Evolutionary conservation across 2,329 filamentous ascomycete genomes (phyloP).

Genomic region (Bipolaris oryzae): DNA sequence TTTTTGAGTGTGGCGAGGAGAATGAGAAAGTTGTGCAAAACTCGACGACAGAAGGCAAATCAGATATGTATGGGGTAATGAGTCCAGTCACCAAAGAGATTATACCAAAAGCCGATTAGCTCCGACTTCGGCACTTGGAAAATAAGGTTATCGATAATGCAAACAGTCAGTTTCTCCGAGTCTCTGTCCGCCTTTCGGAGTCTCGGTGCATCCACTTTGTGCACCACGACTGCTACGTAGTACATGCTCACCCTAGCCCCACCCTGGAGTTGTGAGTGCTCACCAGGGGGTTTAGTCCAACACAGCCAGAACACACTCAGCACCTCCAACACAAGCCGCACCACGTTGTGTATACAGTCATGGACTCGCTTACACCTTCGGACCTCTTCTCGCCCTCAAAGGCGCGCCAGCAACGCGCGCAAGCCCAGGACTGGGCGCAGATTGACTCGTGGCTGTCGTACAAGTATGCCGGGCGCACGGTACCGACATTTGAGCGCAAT

Average conservation of each 20-base stretch:
- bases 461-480: slow-evolving; percentile 68
- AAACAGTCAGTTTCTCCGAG: slow-evolving; percentile 15
- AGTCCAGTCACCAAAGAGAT: slow-evolving; percentile 20
- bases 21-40: neutral
- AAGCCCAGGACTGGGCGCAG: slow-evolving; percentile 89
- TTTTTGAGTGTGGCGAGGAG: slow-evolving; percentile 15
- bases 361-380: slow-evolving; percentile 47
- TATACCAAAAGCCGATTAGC: slow-evolving; percentile 21
- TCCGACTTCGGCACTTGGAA: slow-evolving; percentile 44
- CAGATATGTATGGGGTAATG: slow-evolving; percentile 15
- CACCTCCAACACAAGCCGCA: slow-evolving; percentile 2
- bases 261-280: slow-evolving; percentile 4
- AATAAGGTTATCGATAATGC: slow-evolving; percentile 45
- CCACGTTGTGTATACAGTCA: slow-evolving; percentile 13
- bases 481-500: slow-evolving; percentile 84
- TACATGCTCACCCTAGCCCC: slow-evolving; percentile 3
- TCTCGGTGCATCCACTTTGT: slow-evolving; percentile 6
- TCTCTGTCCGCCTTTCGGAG: slow-evolving; percentile 11
- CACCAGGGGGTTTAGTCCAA: slow-evolving; percentile 4
- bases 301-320: neutral
- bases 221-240: slow-evolving; percentile 1
- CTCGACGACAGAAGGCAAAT: slow-evolving; percentile 7
- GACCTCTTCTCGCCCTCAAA: slow-evolving; percentile 66
- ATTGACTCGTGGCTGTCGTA: slow-evolving; percentile 79
- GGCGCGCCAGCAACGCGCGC: slow-evolving; percentile 75